phyloP scores from a whole-genome alignment of 345 rosid species.

The Melaleuca alternifolia region DNA sequence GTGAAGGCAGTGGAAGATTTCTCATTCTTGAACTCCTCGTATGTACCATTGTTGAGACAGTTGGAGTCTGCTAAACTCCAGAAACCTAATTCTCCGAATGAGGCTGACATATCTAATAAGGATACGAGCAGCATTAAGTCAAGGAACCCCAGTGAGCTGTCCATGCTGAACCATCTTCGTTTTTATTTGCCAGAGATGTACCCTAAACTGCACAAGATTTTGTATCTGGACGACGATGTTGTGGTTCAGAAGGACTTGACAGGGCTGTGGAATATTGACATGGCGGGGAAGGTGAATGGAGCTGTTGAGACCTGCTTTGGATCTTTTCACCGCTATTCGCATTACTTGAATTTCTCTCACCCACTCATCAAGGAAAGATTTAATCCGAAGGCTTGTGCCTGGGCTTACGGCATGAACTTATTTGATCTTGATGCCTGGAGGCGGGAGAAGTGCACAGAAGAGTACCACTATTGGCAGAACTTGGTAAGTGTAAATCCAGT shows the following conservation, averaged over 20 bases:
- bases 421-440: constrained; percentile 93
- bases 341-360: constrained; percentile 67
- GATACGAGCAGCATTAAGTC: constrained; percentile 31
- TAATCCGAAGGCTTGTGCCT: constrained; percentile 76
- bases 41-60: constrained; percentile 70
- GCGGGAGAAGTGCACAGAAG: constrained; percentile 29
- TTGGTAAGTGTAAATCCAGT: constrained; percentile 5
- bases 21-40: constrained; percentile 50
- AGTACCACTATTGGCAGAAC: constrained; percentile 18
- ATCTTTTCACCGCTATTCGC: constrained; percentile 71
- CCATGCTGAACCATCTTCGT: constrained; percentile 71
- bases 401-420: constrained; percentile 94
- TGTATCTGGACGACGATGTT: constrained; percentile 84
- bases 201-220: constrained; percentile 68
- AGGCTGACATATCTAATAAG: constrained; percentile 34
- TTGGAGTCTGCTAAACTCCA: constrained; percentile 51
- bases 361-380: constrained; percentile 62
- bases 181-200: constrained; percentile 91
- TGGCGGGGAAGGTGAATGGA: constrained; percentile 89
- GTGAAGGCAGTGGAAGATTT: constrained; percentile 71
- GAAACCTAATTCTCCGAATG: constrained; percentile 33
- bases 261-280: constrained; percentile 69
- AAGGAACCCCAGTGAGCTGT: constrained; percentile 49
- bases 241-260: constrained; percentile 95
- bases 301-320: constrained; percentile 95